These are phyloP conservation scores for Pyricularia sp. DNA, from an alignment of 2,329 filamentous ascomycete genomes.

Conservation along the genomic window DNA sequence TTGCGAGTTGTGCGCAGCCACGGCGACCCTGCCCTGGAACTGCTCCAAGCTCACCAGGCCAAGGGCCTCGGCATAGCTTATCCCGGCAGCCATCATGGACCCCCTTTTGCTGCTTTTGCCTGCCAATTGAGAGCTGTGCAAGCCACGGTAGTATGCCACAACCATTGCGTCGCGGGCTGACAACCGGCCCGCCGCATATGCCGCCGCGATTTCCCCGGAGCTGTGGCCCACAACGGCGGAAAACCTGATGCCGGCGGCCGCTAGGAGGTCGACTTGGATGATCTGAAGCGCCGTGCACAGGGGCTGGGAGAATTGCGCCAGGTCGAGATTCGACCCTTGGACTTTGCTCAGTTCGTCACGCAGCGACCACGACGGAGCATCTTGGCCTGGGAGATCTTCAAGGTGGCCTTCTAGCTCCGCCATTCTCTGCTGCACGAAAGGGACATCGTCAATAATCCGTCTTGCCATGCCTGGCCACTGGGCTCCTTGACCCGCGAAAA, in stretches of 20 bases:
- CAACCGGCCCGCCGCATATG: conserved; percentile 17
- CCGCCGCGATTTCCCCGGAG: conserved; percentile 25
- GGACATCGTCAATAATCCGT: conserved; percentile 1
- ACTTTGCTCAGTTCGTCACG: conserved; percentile 14
- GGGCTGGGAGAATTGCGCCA: conserved; percentile 17
- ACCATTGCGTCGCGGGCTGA: conserved; percentile 10
- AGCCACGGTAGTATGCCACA: conserved; percentile 14
- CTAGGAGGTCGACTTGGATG: conserved; percentile 19
- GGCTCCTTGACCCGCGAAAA: conserved; percentile 17
- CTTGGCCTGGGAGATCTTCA: conserved; percentile 3
- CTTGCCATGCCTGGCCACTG: conserved; percentile 13
- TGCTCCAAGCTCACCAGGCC: neutral
- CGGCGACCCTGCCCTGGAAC: neutral
- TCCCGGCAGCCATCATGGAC: conserved; percentile 32
- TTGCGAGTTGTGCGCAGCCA: neutral
- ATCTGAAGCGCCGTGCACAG: conserved; percentile 21
- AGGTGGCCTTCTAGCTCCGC: conserved; percentile 7
- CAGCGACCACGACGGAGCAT: conserved; percentile 23
- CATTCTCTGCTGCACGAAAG: conserved; percentile 5
- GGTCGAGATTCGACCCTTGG: neutral
- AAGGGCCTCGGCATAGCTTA: conserved; percentile 3
- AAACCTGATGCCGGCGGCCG: conserved; percentile 14
- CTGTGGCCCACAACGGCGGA: conserved; percentile 22
- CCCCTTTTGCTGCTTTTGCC: conserved; percentile 14
- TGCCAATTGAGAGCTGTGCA: neutral